These are phyloP conservation scores for Penicillium longicatenatum DNA, from an alignment of 495 filamentous ascomycete genomes.

Conservation along the genomic window DNA sequence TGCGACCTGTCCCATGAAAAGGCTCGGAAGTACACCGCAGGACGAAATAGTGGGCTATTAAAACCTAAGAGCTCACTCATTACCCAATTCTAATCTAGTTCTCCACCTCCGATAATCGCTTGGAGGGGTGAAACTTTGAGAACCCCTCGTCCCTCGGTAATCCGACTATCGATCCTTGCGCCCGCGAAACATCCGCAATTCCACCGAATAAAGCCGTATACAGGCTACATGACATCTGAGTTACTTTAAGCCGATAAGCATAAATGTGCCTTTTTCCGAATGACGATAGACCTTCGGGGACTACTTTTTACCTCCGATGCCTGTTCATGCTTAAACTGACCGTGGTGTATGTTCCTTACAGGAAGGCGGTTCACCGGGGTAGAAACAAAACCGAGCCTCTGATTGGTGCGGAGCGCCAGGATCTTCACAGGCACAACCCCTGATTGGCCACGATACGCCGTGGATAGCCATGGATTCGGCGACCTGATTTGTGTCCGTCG, in stretches of 20 bases:
- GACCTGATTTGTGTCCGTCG: conserved; percentile 44
- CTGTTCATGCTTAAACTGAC: not conserved
- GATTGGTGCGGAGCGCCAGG: conserved; percentile 29
- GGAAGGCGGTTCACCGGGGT: conserved; percentile 6
- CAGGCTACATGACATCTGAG: not conserved
- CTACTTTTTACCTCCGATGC: conserved; percentile 22
- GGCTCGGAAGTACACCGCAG: not conserved
- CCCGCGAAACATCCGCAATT: conserved; percentile 22
- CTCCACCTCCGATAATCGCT: conserved; percentile 2
- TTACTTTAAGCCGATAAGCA: not conserved
- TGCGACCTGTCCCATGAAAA: not conserved
- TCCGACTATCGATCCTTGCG: conserved; percentile 1
- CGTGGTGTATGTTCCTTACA: conserved; percentile 20
- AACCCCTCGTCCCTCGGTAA: conserved; percentile 20
- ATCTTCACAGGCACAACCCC: not conserved
- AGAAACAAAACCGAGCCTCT: conserved; percentile 34
- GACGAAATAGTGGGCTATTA: not conserved
- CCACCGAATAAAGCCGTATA: conserved; percentile 26
- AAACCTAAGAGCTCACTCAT: not conserved
- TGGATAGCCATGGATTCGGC: conserved; percentile 33
- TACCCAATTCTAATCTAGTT: not conserved
- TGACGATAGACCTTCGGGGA: conserved; percentile 8
- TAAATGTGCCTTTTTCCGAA: not conserved
- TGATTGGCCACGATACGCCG: conserved; percentile 23
- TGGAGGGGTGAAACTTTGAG: conserved; percentile 1